Base-by-base conservation (phyloP, 768 basidiomycete genomes). In the Macrolepiota albuminosa region DNA sequence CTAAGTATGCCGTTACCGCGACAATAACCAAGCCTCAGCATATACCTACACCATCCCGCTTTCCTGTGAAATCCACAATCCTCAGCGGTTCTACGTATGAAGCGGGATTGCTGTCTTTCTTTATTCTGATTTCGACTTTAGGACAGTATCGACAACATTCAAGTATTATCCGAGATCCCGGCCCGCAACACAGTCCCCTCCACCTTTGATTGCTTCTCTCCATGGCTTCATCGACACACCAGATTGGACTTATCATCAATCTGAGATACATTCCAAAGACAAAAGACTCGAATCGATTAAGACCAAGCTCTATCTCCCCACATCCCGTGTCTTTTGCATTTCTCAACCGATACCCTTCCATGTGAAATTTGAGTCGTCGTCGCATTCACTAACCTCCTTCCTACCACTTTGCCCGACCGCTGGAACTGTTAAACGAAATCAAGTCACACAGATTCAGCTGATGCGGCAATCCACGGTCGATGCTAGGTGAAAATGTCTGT, bases 381-480 rank as follows among this genome's bases (percentile, higher is more conserved):
- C 81, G 0, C 69, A 76, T 34, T 82, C 87, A 13, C 73, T 91
- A 14, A 81, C 83, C 2, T 75, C 81, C 6, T 88, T 88, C 66
- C 68, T 86, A 49, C 85, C 87, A 10, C 77, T 79, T 37, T 79
- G 80, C 37, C 89, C 88, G 0, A 76, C 76, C 10, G 52, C 71
- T 61, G 57, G 75, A 65, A 61, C 72, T 63, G 58, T 72, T 55
- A 63, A 58, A 7, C 53, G 62, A 9, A 73, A 71, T 47, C 75
- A 70, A 57, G 67, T 72, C 21, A 88, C 85, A 6, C 81, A 78
- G 7, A 72, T 91, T 29, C 81, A 86, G 63, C 65, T 90, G 24
- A 76, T 89, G 71, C 78, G 89, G 56, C 89, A 91, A 69, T 80
- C 82, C 4, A 80, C 78, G 7, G 86, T 89, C 9, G 88, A 91